These are phyloP conservation scores for Solanum hybrid DNA, from an alignment of 305 asterid genomes.

Conservation along the genomic window DNA sequence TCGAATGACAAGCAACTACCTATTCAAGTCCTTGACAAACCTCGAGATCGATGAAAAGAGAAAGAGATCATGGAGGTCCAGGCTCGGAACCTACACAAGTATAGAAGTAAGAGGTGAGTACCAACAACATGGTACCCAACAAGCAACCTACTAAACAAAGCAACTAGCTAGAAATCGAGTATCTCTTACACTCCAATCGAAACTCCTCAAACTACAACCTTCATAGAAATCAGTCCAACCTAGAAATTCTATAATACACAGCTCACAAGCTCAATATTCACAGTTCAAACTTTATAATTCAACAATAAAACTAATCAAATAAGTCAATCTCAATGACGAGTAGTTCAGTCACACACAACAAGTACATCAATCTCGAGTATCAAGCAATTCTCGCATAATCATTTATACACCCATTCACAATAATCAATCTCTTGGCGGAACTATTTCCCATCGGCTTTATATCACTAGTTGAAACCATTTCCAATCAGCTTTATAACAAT, in stretches of 20 bases:
- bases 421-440: background rate
- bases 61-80: background rate
- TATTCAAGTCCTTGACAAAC: background rate
- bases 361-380: background rate
- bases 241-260: background rate
- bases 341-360: background rate
- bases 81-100: background rate
- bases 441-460: background rate
- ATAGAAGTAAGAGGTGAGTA: background rate
- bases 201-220: no score
- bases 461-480: background rate
- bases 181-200: background rate
- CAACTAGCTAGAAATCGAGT: background rate
- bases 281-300: no score
- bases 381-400: background rate
- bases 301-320: background rate
- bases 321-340: background rate
- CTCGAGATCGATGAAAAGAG: background rate
- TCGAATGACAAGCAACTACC: background rate
- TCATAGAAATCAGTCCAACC: background rate
- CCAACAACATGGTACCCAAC: background rate
- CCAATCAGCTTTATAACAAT: background rate
- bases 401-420: background rate
- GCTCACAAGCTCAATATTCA: background rate
- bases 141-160: background rate